Percentiles rank a stretch among this genome's conserved stretches.
phyloP scores from a whole-genome alignment of 345 rosid genomes.

The Citrus inodora region DNA sequence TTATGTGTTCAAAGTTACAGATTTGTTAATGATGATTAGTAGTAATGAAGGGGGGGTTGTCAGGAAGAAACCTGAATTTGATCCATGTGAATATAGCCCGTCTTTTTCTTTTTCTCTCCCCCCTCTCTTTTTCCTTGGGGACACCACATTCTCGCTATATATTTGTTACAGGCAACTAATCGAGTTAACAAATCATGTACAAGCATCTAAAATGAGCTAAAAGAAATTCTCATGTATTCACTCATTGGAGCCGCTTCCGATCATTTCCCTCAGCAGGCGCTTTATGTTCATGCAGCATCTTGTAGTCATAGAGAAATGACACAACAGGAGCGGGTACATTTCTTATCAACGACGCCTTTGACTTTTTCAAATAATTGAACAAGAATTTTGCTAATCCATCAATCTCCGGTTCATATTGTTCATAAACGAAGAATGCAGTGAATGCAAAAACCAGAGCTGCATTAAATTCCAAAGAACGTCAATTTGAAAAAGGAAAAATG shows the following conservation, averaged over 20 bases:
- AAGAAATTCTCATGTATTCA: not conserved
- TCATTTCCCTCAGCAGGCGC: constrained; percentile 1
- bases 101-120: no score
- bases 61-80: not conserved
- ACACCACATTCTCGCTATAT: not conserved
- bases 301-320: constrained; percentile 16
- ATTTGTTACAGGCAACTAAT: constrained; percentile 10
- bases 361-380: constrained; percentile 13
- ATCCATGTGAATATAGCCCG: not conserved
- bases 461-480: constrained; percentile 19
- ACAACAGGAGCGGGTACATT: constrained; percentile 27
- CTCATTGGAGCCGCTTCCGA: not conserved
- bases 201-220: not conserved
- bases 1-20: no score
- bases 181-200: constrained; percentile 12
- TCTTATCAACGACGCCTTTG: constrained; percentile 28
- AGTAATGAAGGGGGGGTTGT: no score
- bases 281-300: constrained; percentile 8
- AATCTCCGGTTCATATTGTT: constrained; percentile 74
- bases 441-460: constrained; percentile 69
- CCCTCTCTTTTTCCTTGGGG: not conserved
- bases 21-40: not conserved
- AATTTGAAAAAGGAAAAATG: constrained; percentile 1
- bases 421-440: constrained; percentile 74
- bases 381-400: constrained; percentile 42